Conservation (phyloP, 2,329 filamentous ascomycete species). For the Colletotrichum tabaci region DNA sequence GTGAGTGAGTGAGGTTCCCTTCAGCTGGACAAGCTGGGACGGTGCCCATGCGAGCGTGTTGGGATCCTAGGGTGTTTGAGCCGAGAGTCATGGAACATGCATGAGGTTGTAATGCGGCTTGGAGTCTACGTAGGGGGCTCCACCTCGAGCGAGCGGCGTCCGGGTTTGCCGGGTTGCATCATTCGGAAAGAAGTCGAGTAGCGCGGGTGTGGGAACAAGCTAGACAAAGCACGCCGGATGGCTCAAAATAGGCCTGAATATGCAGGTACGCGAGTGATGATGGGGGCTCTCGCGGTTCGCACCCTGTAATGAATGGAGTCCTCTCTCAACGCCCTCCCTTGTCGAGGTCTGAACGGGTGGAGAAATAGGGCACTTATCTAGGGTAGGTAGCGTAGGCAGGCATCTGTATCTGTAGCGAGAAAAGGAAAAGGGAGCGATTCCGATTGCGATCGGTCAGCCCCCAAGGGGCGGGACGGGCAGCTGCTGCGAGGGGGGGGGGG, state of each 20-base stretch:
- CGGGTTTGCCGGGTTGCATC: neutral
- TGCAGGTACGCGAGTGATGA: constrained; percentile 4
- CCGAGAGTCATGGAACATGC: constrained; percentile 16
- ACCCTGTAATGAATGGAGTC: neutral
- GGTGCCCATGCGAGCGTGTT: constrained; percentile 2
- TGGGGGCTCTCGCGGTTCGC: constrained; percentile 12
- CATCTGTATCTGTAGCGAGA: too few relatives aligned
- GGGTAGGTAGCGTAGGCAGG: too few relatives aligned
- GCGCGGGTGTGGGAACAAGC: neutral
- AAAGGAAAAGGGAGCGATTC: constrained; percentile 11
- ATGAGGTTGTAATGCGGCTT: neutral
- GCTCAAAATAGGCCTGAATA: neutral
- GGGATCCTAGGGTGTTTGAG: constrained; percentile 1
- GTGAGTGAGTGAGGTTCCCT: neutral
- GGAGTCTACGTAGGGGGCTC: neutral
- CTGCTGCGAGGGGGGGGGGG: neutral
- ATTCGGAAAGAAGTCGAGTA: neutral
- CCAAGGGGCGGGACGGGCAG: neutral
- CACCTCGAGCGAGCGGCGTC: neutral
- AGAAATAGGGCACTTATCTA: neutral
- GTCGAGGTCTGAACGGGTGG: neutral
- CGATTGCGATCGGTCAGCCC: constrained; percentile 18
- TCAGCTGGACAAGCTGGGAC: constrained; percentile 10
- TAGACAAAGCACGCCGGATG: neutral
- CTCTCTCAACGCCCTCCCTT: neutral